A percentile compares a stretch with the other conserved stretches of the same genome.
Evolutionary conservation across 306 rosid genomes (phyloP).

Genomic region (Hippophae tibetana): DNA sequence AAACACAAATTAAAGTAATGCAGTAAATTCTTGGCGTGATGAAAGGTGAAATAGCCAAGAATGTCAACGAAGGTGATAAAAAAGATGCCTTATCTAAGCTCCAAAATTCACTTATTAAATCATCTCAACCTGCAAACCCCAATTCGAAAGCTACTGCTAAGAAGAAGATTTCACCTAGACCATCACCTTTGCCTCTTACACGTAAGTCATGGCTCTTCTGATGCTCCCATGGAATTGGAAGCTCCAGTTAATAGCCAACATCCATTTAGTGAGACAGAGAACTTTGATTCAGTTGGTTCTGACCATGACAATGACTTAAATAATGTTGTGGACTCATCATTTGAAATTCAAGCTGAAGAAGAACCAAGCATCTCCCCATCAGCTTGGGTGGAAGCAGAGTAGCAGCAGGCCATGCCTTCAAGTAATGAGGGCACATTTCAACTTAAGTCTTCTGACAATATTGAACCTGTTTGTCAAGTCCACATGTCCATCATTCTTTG

Average conservation of each 20-base stretch:
- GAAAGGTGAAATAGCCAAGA: slow-evolving; percentile 58
- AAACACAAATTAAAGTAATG: slow-evolving; percentile 52
- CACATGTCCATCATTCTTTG: slow-evolving; percentile 85
- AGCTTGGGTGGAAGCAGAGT: slow-evolving; percentile 91
- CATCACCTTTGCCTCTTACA: slow-evolving; percentile 55
- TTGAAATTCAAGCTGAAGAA: slow-evolving; percentile 45
- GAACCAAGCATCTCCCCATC: slow-evolving; percentile 69
- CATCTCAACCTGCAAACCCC: slow-evolving; percentile 41
- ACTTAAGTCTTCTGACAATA: slow-evolving; percentile 35
- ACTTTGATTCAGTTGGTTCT: slow-evolving; percentile 32
- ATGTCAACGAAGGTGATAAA: slow-evolving; percentile 35
- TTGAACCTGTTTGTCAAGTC: slow-evolving; percentile 45
- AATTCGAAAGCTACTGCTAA: slow-evolving; percentile 39
- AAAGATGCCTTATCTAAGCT: slow-evolving; percentile 34
- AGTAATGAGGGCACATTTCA: slow-evolving; percentile 37
- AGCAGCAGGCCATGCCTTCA: slow-evolving; percentile 48
- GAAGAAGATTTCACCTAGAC: slow-evolving; percentile 44
- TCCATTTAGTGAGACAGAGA: slow-evolving; percentile 35
- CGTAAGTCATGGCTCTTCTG: slow-evolving; percentile 74
- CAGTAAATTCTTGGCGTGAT: slow-evolving; percentile 56
- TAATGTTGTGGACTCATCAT: slow-evolving; percentile 37
- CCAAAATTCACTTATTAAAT: slow-evolving; percentile 40
- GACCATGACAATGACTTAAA: slow-evolving; percentile 28
- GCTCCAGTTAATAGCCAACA: slow-evolving; percentile 32
- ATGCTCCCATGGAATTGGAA: slow-evolving; percentile 37